Percentiles rank a stretch among this genome's conserved stretches.
phyloP scores from a whole-genome alignment of 2,329 filamentous ascomycete species.

The Ascochyta viciae-villosae region DNA sequence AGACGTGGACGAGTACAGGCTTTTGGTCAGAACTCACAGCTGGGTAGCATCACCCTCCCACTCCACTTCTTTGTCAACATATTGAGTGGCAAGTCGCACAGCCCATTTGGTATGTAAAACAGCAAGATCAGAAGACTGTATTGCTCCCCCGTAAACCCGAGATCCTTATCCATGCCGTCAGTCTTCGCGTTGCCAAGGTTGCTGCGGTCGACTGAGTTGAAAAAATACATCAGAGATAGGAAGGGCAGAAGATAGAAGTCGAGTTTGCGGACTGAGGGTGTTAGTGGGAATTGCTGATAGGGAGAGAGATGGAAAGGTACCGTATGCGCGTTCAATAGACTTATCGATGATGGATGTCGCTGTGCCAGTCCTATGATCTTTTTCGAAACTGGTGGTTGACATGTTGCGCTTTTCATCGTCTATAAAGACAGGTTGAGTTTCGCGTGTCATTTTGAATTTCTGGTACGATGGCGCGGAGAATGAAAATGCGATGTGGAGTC shows the following conservation, averaged over 20 bases:
- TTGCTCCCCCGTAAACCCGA: conserved; percentile 51
- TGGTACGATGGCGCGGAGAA: not conserved
- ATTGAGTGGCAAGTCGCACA: conserved; percentile 59
- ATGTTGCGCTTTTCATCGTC: conserved; percentile 8
- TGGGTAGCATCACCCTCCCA: conserved; percentile 52
- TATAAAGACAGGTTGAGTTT: not conserved
- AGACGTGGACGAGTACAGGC: not conserved
- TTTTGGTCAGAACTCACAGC: conserved; percentile 27
- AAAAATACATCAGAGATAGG: conserved; percentile 54
- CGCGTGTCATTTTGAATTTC: not conserved
- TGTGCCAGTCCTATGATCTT: not conserved
- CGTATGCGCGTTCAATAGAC: conserved; percentile 45
- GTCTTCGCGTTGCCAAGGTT: conserved; percentile 62
- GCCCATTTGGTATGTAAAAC: conserved; percentile 60
- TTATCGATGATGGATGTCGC: conserved; percentile 31
- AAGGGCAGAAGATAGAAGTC: conserved; percentile 55
- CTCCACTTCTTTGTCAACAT: conserved; percentile 58
- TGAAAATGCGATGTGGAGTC: too few species aligned
- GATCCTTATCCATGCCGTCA: conserved; percentile 56
- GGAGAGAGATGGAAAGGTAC: conserved; percentile 18
- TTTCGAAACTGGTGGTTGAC: conserved; percentile 11
- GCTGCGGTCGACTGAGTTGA: conserved; percentile 46
- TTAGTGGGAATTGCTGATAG: not conserved
- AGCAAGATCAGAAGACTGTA: conserved; percentile 57
- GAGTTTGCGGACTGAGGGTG: conserved; percentile 44